phyloP scores from a whole-genome alignment of 139 green algal genomes.

The Closterium sp. region DNA sequence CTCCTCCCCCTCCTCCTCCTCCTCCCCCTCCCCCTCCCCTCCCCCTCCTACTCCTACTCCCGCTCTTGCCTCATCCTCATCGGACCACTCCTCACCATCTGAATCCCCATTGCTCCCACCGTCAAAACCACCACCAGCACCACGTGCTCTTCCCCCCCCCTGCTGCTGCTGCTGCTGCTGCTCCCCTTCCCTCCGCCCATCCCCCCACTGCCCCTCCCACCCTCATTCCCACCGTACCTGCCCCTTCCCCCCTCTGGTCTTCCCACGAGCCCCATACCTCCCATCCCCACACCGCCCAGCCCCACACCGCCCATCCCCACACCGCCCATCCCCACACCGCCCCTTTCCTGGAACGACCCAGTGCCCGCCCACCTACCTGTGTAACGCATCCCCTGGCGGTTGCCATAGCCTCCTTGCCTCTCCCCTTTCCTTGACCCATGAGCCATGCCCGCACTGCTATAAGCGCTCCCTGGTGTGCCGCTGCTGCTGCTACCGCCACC shows the following conservation, averaged over 20 bases:
- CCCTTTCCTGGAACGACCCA: neutral
- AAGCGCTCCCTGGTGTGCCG: no score
- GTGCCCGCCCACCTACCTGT: neutral
- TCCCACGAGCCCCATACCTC: neutral
- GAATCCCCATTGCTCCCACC: neutral
- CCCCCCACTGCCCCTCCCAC: neutral
- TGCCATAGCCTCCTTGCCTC: neutral
- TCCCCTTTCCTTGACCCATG: no score
- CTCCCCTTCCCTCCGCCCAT: no score
- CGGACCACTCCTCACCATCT: neutral
- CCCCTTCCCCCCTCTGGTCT: neutral
- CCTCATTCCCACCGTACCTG: neutral
- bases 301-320: neutral
- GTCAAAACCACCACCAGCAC: neutral
- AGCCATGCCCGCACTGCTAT: no score
- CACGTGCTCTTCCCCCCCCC: no score
- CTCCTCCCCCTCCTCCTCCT: neutral
- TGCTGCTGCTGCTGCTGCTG: no score
- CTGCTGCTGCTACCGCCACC: no score
- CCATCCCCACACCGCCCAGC: neutral
- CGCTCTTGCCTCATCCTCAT: neutral
- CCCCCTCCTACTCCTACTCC: neutral
- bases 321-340: neutral
- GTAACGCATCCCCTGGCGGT: neutral
- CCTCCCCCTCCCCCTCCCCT: neutral